phyloP scores from a whole-genome alignment of 805 yeast species.

The Lachancea lanzarotensis region DNA sequence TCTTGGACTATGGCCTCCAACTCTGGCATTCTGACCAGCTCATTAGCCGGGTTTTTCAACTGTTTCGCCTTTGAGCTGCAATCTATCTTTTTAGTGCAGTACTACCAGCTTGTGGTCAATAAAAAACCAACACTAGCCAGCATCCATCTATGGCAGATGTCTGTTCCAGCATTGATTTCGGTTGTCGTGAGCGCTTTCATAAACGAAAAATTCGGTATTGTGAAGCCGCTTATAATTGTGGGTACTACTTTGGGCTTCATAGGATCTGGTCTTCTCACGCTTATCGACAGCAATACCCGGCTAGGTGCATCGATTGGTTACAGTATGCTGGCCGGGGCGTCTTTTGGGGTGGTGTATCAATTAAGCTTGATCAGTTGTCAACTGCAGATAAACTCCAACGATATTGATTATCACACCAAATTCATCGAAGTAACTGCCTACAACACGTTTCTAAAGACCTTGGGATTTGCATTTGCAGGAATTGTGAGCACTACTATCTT shows the following conservation, averaged over 20 bases:
- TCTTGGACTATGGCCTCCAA: conserved; percentile 3
- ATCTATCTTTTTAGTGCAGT: conserved; percentile 21
- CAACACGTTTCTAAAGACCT: conserved; percentile 19
- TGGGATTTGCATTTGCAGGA: conserved; percentile 25
- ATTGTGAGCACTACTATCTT: conserved; percentile 21
- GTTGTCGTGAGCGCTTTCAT: conserved; percentile 26
- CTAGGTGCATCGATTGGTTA: conserved; percentile 31
- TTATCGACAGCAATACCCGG: conserved; percentile 29
- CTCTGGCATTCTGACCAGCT: conserved; percentile 13
- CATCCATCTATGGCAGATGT: conserved; percentile 17
- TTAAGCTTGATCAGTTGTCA: conserved; percentile 30
- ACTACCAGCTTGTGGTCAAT: conserved; percentile 22
- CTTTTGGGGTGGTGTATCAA: conserved; percentile 34
- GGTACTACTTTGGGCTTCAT: conserved; percentile 30
- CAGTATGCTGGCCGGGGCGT: conserved; percentile 35
- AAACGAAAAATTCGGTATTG: conserved; percentile 30
- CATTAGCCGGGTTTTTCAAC: conserved; percentile 15
- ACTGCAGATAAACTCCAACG: conserved; percentile 18
- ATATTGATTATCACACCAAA: conserved; percentile 14
- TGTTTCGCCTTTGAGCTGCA: conserved; percentile 20
- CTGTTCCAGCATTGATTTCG: conserved; percentile 20
- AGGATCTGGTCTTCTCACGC: conserved; percentile 33
- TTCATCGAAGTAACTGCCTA: conserved; percentile 23
- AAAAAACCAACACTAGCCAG: conserved; percentile 23
- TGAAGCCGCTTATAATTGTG: conserved; percentile 32